Evolutionary conservation across 108 stramenopile species (phyloP), one percentile per base, ranked within the genome.

Genomic region (Parietichytrium sp.): DNA sequence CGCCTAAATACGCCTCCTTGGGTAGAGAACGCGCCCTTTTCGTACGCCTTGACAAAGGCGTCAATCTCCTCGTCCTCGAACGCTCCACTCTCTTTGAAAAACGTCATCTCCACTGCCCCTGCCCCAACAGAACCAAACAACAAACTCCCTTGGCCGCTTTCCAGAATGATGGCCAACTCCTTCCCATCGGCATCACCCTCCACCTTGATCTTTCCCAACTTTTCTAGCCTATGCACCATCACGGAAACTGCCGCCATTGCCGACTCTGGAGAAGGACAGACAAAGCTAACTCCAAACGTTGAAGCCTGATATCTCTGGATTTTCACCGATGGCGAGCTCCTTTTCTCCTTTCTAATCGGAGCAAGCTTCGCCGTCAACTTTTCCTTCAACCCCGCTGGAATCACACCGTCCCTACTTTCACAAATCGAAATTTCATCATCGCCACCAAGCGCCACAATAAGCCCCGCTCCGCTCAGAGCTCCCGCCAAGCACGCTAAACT

Each of bases 31-130:
- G 61, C 61, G 10, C 38, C 61, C 29, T 13, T 42, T 47, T 16
- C 61, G 33, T 72, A 72, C 38, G 61, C 61, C 7, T 33, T 42
- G 15, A 72, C 61, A 72, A 72, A 72, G 42, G 61, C 61, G 13
- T 36, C 61, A 42, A 72, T 33, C 61, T 72, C 61, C 10, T 12
- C 61, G 38, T 72, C 61, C 13, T 33, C 36, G n/a, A n/a, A n/a
- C 16, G 45, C 29, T 16, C 20, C 20, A 10, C 12, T 1, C 10
- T 72, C 61, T 42, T 72, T 72, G 61, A 18, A 72, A 27, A 72
- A 72, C 13, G 61, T 72, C 16, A 72, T 33, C n/a, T 42, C n/a
- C 38, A 33, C 36, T 25, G 61, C 42, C 61, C 61, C 61, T 2
- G 36, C 45, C 16, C 25, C 61, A 33, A 45, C 15, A n/a, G 45